Percentiles rank a stretch among this genome's conserved stretches.
Conservation (phyloP, 495 filamentous ascomycete species). For the Aspergillus campestris region DNA sequence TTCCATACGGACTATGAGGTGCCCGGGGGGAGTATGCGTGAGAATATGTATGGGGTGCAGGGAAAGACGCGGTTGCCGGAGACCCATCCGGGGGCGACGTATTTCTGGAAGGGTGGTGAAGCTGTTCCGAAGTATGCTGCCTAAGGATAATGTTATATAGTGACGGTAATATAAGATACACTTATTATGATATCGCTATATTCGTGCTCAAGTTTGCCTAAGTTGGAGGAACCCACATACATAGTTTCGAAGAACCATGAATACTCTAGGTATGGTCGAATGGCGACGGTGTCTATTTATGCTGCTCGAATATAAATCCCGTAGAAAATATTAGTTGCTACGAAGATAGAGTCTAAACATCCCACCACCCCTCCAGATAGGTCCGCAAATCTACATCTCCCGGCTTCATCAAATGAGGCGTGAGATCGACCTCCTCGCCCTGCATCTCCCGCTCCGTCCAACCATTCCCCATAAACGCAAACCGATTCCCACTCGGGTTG, state of each 20-base stretch:
- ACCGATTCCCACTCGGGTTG: slow-evolving; percentile 41
- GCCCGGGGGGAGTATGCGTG: slow-evolving; percentile 36
- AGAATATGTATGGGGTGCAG: slow-evolving; percentile 30
- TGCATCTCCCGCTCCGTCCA: slow-evolving; percentile 37
- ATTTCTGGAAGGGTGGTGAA: slow-evolving; percentile 34
- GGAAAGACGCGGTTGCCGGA: slow-evolving; percentile 33
- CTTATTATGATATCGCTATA: too few relatives aligned
- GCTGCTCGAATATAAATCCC: too few relatives aligned
- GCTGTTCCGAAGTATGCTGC: slow-evolving; percentile 21
- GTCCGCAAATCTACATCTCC: slow-evolving; percentile 38
- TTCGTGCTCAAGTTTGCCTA: too few relatives aligned
- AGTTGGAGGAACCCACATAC: too few relatives aligned
- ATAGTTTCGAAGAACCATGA: too few relatives aligned
- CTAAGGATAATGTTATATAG: slow-evolving; percentile 6
- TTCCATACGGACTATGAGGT: slow-evolving; percentile 41
- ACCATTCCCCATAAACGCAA: slow-evolving; percentile 51
- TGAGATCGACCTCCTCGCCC: slow-evolving; percentile 30
- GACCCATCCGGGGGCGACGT: slow-evolving; percentile 37
- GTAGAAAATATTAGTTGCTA: too few relatives aligned
- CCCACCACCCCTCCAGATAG: slow-evolving; percentile 47
- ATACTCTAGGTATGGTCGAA: too few relatives aligned
- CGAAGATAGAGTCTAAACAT: slow-evolving; percentile 23
- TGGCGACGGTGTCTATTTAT: too few relatives aligned
- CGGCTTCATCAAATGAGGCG: slow-evolving; percentile 39
- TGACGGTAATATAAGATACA: background rate